Evolutionary conservation across 495 filamentous ascomycete genomes (phyloP).

Genomic region (Antarctomyces pellizariae): DNA sequence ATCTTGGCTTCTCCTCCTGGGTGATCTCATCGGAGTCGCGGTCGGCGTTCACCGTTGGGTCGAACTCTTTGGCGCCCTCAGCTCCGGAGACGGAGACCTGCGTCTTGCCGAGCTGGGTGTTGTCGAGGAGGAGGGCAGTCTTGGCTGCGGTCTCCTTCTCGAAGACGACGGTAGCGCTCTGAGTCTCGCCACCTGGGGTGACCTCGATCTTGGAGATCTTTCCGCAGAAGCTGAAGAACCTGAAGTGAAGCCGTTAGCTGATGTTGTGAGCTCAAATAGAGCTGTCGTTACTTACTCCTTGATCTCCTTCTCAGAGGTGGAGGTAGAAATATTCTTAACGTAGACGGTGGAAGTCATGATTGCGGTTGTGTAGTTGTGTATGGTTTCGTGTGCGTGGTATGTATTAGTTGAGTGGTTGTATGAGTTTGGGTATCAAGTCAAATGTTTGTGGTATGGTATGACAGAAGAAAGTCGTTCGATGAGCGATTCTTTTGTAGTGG

Average conservation of each 20-base stretch:
- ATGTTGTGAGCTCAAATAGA: constrained; percentile 1
- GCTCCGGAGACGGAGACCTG: constrained; percentile 56
- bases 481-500: too few relatives aligned
- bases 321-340: constrained; percentile 59
- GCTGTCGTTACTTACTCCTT: constrained; percentile 36
- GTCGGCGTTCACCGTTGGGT: constrained; percentile 25
- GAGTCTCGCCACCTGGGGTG: constrained; percentile 37
- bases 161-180: constrained; percentile 79
- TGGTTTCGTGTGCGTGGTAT: too few relatives aligned
- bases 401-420: too few relatives aligned
- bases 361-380: constrained; percentile 6
- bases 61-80: constrained; percentile 38
- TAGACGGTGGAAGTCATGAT: constrained; percentile 23
- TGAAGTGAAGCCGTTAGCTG: constrained; percentile 17
- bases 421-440: too few relatives aligned
- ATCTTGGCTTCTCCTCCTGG: constrained; percentile 87
- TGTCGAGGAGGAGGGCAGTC: constrained; percentile 87
- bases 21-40: constrained; percentile 43
- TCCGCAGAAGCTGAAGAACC: too few relatives aligned
- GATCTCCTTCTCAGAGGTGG: constrained; percentile 74
- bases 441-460: too few relatives aligned
- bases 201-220: constrained; percentile 72
- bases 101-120: constrained; percentile 68
- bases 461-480: too few relatives aligned
- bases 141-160: constrained; percentile 91